Percentiles rank a stretch among this genome's conserved stretches.
These are phyloP conservation scores for Mycena leptocephala DNA, from an alignment of 768 basidiomycete genomes.

Conservation along the genomic window DNA sequence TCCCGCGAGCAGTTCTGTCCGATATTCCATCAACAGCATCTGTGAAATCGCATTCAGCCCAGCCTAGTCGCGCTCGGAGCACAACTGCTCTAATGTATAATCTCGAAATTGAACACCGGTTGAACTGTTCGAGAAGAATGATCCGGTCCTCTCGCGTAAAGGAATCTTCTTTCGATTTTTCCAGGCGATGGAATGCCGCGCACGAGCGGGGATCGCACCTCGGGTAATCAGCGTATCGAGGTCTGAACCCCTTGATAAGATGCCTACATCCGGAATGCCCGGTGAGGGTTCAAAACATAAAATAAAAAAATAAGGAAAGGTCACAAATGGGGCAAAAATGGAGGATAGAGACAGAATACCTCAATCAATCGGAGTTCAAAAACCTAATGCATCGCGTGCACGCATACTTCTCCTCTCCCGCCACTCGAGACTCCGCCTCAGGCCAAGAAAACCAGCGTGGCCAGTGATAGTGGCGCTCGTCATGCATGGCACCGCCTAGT, in stretches of 20 bases:
- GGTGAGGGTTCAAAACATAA: background rate
- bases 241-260: slow-evolving; percentile 14
- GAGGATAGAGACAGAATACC: background rate
- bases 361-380: background rate
- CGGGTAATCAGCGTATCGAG: background rate
- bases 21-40: too few relatives aligned
- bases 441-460: background rate
- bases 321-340: background rate
- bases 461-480: too few relatives aligned
- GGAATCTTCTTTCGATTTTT: background rate
- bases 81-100: too few relatives aligned
- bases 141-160: background rate
- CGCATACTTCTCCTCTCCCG: background rate
- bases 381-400: background rate
- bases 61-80: too few relatives aligned
- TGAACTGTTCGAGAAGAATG: too few relatives aligned
- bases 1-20: too few relatives aligned
- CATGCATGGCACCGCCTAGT: background rate
- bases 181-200: background rate
- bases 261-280: background rate
- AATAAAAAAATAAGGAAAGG: background rate
- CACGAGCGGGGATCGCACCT: background rate
- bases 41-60: too few relatives aligned
- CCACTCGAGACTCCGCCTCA: background rate
- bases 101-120: too few relatives aligned